Evolutionary conservation across 331 rosid genomes (phyloP), one percentile per base, ranked within the genome.

Genomic region (Erythrophleum ivorense): DNA sequence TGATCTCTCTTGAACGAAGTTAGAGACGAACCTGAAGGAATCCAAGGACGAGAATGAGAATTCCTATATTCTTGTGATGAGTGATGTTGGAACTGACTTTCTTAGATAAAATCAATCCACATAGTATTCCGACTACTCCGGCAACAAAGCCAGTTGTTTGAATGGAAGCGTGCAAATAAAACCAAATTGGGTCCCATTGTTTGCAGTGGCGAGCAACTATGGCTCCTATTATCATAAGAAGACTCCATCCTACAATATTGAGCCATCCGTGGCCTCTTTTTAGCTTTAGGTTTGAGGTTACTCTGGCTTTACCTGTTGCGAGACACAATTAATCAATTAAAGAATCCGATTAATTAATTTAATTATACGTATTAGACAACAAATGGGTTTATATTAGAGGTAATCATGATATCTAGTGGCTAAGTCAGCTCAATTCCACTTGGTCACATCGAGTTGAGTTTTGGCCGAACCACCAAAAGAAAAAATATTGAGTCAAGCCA

Each of bases 1-100:
- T 4, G 46, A 41, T 7, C 4, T 38, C 41, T 38, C 41, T 38
- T 38, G 41, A 38, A 38, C 5, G 5, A 38, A 38, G 19, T 7
- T 16, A 57, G 24, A 18, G 81, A 78, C 40, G 66, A 67, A 90
- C 92, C 94, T 88, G 92, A 71, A 90, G 90, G 58, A 45, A 53
- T 24, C 89, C 94, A 9, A 90, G 88, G 70, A 85, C 50, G 19
- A 90, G 59, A 57, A 90, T 58, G 87, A 87, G 14, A 84, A 90
- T 75, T 50, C 85, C 92, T 21, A 90, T 67, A 16, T 75, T 81
- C 80, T 87, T 90, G 85, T 88, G 92, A 77, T 75, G 33, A n/a
- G 85, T 77, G 18, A 90, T 89, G 19, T 80, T 10, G 11, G 73
- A 65, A 16, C 54, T 31, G 54, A 83, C 77, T 66, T 86, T 86